phyloP scores from a whole-genome alignment of 2,329 filamentous ascomycete species.

The Ceratocystis huliohia region DNA sequence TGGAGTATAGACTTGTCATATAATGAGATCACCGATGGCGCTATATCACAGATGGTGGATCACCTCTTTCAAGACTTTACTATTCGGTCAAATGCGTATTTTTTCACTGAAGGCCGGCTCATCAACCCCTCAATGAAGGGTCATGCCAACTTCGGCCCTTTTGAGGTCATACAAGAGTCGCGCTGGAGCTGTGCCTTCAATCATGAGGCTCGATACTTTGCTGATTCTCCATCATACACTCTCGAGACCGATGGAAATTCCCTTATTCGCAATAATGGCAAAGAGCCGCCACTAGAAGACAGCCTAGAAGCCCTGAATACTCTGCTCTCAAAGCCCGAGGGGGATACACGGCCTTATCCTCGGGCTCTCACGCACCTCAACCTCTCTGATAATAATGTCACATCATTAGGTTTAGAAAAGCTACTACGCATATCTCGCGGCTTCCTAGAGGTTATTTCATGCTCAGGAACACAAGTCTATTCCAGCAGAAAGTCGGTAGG shows the following conservation, averaged over 20 bases:
- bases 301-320: constrained; percentile 23
- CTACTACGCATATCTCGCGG: constrained; percentile 35
- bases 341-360: constrained; percentile 14
- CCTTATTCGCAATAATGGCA: constrained; percentile 26
- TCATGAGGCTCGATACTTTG: constrained; percentile 37
- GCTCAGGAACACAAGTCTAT: constrained; percentile 13
- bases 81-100: constrained; percentile 25
- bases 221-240: constrained; percentile 36
- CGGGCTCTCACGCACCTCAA: constrained; percentile 40
- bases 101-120: constrained; percentile 37
- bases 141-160: constrained; percentile 31
- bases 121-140: constrained; percentile 25
- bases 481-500: constrained; percentile 23
- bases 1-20: constrained; percentile 46
- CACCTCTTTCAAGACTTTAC: constrained; percentile 12
- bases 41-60: constrained; percentile 18
- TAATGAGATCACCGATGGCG: constrained; percentile 40
- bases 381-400: constrained; percentile 39
- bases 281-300: constrained; percentile 27
- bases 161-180: constrained; percentile 38
- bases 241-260: constrained; percentile 7
- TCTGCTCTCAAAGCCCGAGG: constrained; percentile 25
- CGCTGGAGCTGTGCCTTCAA: constrained; percentile 33
- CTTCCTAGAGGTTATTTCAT: constrained; percentile 38
- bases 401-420: constrained; percentile 32